Percentiles rank a stretch among this genome's conserved stretches.
phyloP scores from a whole-genome alignment of 345 rosid species.

The Murraya paniculata region DNA sequence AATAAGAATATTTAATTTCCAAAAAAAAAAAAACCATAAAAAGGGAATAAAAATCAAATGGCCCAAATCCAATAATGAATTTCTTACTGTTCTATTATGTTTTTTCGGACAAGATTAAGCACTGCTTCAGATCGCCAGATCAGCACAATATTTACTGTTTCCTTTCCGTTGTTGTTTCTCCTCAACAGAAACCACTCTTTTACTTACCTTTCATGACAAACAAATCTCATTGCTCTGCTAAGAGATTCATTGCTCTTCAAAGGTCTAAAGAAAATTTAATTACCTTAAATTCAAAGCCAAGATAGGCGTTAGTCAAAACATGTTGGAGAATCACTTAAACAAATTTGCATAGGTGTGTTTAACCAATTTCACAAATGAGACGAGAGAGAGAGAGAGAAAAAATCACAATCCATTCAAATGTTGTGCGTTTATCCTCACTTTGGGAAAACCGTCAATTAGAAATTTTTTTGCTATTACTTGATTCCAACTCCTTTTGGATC shows the following conservation, averaged over 20 bases:
- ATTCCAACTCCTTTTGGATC: slow-evolving; percentile 63
- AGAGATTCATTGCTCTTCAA: not conserved
- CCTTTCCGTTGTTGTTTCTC: not conserved
- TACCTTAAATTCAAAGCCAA: slow-evolving; percentile 1
- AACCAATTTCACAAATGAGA: not conserved
- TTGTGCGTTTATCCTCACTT: slow-evolving; percentile 71
- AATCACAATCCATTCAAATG: slow-evolving; percentile 71
- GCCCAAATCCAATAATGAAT: not conserved
- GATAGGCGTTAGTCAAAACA: not conserved
- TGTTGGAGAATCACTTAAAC: not conserved
- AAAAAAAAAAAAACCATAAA: not conserved
- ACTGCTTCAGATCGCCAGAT: not conserved
- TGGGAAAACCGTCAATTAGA: slow-evolving; percentile 85
- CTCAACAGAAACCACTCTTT: not conserved
- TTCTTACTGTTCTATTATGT: not conserved
- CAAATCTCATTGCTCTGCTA: not conserved
- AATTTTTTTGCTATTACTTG: slow-evolving; percentile 47
- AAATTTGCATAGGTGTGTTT: not conserved
- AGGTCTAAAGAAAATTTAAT: slow-evolving; percentile 3
- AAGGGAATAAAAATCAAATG: not conserved
- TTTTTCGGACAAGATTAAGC: not conserved
- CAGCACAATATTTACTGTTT: not conserved
- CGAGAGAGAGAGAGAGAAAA: slow-evolving; percentile 4
- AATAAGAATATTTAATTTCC: not conserved
- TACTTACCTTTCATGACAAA: not conserved